phyloP scores from a whole-genome alignment of 2,329 filamentous ascomycete species.

The Colletotrichum sp. region DNA sequence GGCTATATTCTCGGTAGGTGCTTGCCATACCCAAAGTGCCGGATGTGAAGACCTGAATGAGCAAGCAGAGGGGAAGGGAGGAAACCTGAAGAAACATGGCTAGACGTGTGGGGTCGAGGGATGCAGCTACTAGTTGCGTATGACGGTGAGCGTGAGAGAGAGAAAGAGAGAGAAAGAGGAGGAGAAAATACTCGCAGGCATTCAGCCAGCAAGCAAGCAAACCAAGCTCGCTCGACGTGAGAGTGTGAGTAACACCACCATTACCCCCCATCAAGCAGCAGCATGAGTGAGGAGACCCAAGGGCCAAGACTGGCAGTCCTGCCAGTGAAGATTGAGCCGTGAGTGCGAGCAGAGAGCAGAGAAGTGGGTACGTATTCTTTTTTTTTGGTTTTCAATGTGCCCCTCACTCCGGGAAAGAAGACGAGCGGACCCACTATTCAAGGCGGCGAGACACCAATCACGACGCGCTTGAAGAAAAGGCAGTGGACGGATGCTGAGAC shows the following conservation, averaged over 20 bases:
- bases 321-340: neutral
- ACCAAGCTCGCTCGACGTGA: neutral
- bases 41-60: neutral
- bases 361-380: neutral
- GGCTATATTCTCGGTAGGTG: neutral
- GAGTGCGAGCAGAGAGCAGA: neutral
- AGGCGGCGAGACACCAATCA: neutral
- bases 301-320: neutral
- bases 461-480: neutral
- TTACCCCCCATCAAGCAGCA: neutral
- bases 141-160: neutral
- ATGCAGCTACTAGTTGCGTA: neutral
- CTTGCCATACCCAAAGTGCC: neutral
- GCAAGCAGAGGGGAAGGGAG: neutral
- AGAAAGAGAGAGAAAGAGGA: neutral
- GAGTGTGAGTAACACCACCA: neutral
- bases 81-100: neutral
- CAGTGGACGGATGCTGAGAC: conserved; percentile 18
- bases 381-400: conserved; percentile 3
- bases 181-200: neutral
- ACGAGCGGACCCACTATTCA: neutral
- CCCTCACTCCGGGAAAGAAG: neutral
- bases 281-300: neutral
- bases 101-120: neutral
- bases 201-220: neutral